Base-by-base conservation (phyloP, 2,329 filamentous ascomycete species). In the Thermothelomyces thermophilus region DNA sequence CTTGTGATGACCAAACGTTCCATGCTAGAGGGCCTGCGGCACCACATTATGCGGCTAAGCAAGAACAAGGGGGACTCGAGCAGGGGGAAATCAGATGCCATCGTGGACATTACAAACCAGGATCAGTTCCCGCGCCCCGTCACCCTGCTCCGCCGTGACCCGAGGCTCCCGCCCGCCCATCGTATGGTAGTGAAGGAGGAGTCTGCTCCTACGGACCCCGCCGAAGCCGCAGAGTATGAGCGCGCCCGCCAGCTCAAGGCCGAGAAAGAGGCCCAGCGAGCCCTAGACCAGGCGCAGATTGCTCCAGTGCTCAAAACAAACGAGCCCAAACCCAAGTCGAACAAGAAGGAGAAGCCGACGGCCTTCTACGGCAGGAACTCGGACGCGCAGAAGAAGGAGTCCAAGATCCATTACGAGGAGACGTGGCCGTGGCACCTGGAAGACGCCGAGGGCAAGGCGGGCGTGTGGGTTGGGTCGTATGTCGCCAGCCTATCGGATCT, bases 351-450 rank as follows among this genome's bases (percentile, higher is more conserved):
- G 68, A 95, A 68, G 41, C 64, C 84, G 56, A 87, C 90, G 60
- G 86, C 95, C 19, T 90, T 87, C 63, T 83, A 88, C 58, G 80
- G 86, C n/a, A 87, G 94, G 50, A 77, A 79, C 48, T 77, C 78
- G 5, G 90, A 90, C 62, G 90, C 91, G 62, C 91, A 70, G 72
- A 93, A 78, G 76, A 94, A 76, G 72, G 77, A 82, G 51, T 74
- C 76, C 0, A 79, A 81, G 50, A 82, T 81, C 69, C 85, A 90
- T 56, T 98, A 97, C 58, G 93, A 97, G 65, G 93, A 98, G 67
- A 89, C 91, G 3, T 73, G 96, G 43, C 93, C 93, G 5, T 98
- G 93, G 93, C 90, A 96, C 65, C 69, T 98, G 31, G 93, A 98
- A 65, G 93, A 98, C 66, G 94, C 90, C 35, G 91, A 98, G 62